phyloP scores from a whole-genome alignment of 345 rosid genomes.

The Psidium friedrichsthalianum region DNA sequence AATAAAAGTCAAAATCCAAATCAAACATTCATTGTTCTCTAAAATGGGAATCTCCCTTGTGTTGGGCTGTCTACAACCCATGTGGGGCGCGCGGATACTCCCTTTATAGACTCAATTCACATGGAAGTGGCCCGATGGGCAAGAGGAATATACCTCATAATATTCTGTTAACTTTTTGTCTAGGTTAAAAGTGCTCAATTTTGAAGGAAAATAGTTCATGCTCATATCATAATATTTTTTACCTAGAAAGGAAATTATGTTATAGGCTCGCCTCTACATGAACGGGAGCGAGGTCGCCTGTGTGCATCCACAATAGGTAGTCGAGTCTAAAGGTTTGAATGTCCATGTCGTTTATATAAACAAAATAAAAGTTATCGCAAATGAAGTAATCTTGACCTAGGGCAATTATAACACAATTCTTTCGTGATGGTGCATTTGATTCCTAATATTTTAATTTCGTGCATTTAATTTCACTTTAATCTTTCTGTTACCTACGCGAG shows the following conservation, averaged over 20 bases:
- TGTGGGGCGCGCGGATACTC: not conserved
- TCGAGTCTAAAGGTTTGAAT: not conserved
- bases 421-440: not conserved
- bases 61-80: not conserved
- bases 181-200: not conserved
- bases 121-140: not conserved
- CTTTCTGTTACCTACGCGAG: too few species aligned
- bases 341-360: not conserved
- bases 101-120: not conserved
- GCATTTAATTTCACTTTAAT: too few species aligned
- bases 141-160: not conserved
- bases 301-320: not conserved
- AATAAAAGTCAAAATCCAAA: not conserved
- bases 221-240: not conserved
- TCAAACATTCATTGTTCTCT: not conserved
- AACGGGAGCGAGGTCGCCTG: not conserved
- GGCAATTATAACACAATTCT: not conserved
- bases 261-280: not conserved
- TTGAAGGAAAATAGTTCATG: not conserved
- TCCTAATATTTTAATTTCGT: not conserved
- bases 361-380: not conserved
- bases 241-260: too few species aligned
- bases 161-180: not conserved
- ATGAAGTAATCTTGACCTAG: not conserved
- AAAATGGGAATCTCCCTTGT: not conserved